Conservation (phyloP, 2,329 filamentous ascomycete species). For the Arthrobotrys iridis region DNA sequence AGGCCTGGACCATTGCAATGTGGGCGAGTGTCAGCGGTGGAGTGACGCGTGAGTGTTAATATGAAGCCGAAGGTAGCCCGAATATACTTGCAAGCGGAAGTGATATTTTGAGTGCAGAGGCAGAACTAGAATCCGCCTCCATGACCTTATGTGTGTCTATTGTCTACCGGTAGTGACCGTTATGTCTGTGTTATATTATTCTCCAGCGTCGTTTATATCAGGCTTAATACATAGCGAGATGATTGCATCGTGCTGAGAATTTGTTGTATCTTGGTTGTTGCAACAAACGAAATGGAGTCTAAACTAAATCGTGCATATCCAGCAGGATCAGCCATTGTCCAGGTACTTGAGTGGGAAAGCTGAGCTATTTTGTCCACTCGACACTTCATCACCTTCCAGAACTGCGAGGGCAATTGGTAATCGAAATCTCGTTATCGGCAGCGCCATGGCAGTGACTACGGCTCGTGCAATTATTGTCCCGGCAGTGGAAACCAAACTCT, state of each 20-base stretch:
- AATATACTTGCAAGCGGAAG: conserved; percentile 71
- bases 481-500: conserved; percentile 29
- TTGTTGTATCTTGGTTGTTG: conserved; percentile 11
- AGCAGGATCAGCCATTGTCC: background rate
- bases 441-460: conserved; percentile 20
- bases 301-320: too few relatives aligned
- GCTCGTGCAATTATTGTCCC: conserved; percentile 29
- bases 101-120: conserved; percentile 77
- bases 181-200: background rate
- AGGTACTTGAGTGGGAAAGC: too few relatives aligned
- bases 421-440: background rate
- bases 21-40: background rate
- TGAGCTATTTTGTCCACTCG: too few relatives aligned
- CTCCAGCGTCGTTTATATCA: too few relatives aligned
- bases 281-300: background rate
- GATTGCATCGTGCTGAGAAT: background rate
- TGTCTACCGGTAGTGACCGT: background rate
- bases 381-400: too few relatives aligned
- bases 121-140: background rate
- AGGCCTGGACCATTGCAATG: conserved; percentile 73
- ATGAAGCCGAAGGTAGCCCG: background rate
- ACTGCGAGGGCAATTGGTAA: too few relatives aligned
- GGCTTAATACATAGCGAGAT: too few relatives aligned
- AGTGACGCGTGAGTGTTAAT: background rate
- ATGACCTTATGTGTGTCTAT: background rate